These are phyloP conservation scores for Fraxinus cuspidata DNA, from an alignment of 257 asterid species.

Conservation along the genomic window DNA sequence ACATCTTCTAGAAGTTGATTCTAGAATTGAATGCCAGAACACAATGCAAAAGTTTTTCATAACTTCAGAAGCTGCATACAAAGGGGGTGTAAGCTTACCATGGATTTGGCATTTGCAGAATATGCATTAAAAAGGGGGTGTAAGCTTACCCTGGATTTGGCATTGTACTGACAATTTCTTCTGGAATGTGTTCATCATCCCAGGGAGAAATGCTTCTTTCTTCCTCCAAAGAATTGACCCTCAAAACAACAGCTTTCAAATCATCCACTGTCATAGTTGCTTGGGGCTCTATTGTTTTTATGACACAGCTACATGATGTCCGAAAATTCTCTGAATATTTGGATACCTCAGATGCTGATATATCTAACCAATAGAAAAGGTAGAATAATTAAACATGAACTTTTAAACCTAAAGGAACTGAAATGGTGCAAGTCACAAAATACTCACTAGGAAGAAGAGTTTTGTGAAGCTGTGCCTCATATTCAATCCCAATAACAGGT, in stretches of 20 bases:
- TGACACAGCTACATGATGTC: constrained; percentile 75
- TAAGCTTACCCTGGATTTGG: constrained; percentile 82
- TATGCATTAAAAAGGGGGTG: constrained; percentile 9
- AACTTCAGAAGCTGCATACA: neutral
- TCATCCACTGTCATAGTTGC: constrained; percentile 70
- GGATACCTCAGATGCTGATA: constrained; percentile 82
- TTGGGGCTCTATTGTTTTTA: constrained; percentile 92
- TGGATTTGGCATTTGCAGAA: constrained; percentile 53
- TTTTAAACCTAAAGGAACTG: constrained; percentile 15
- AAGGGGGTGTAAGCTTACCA: constrained; percentile 54
- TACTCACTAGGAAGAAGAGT: constrained; percentile 84
- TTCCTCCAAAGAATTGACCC: constrained; percentile 70
- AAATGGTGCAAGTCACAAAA: constrained; percentile 10
- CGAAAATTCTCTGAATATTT: constrained; percentile 68
- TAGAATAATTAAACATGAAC: constrained; percentile 8
- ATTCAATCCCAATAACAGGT: constrained; percentile 92
- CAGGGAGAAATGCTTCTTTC: constrained; percentile 61
- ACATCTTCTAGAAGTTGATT: constrained; percentile 15
- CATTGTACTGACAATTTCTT: constrained; percentile 67
- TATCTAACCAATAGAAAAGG: constrained; percentile 47
- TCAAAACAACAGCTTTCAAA: constrained; percentile 59
- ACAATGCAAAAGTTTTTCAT: constrained; percentile 13
- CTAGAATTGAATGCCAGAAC: constrained; percentile 12
- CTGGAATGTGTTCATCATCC: constrained; percentile 88
- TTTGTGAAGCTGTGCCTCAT: constrained; percentile 91